Evolutionary conservation across 1,284 basidiomycete genomes (phyloP), one percentile per base, ranked within the genome.

Genomic region (Trichosporon faecale): DNA sequence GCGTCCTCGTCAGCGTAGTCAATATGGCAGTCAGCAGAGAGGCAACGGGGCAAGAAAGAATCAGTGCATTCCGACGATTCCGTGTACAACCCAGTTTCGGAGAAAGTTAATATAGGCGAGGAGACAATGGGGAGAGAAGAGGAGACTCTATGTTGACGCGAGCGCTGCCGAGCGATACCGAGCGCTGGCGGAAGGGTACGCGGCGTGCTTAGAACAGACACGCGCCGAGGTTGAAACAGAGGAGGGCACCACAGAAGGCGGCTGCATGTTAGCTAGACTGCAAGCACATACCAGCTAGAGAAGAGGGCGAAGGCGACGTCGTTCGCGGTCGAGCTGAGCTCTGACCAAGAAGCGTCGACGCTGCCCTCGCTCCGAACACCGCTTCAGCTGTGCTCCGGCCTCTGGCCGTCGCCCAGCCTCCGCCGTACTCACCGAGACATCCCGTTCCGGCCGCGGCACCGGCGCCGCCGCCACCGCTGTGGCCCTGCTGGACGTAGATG

Each of bases 401-500:
- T 31, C 9, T n/a, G 23, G 5, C 9, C 21, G 11, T 4, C 35
- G 35, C 35, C 14, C 35, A 12, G 3, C n/a, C n/a, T n/a, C n/a
- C n/a, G n/a, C n/a, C 21, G 46, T n/a, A 61, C 57, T 61, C 57
- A 61, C 57, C 57, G 18, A 61, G 57, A 33, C 57, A 61, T 61
- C 57, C 57, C 7, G 57, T 29, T 14, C 57, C 57, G 3, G 23
- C 69, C 0, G 63, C 72, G 11, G 69, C 72, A 16, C 35, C 72
- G 7, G 61, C 67, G 14, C 60, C 72, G n/a, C 60, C 68, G 9
- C 69, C 64, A n/a, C 31, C n/a, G 2, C 66, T 65, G 8, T 60
- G 69, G 61, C 68, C 66, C 66, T 73, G 72, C 70, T 73, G 72
- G 52, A 73, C 72, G 61, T 71, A 70, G 37, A 73, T 68, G 7